Evolutionary conservation across 306 rosid genomes (phyloP).

Genomic region (Dicorynia guianensis): DNA sequence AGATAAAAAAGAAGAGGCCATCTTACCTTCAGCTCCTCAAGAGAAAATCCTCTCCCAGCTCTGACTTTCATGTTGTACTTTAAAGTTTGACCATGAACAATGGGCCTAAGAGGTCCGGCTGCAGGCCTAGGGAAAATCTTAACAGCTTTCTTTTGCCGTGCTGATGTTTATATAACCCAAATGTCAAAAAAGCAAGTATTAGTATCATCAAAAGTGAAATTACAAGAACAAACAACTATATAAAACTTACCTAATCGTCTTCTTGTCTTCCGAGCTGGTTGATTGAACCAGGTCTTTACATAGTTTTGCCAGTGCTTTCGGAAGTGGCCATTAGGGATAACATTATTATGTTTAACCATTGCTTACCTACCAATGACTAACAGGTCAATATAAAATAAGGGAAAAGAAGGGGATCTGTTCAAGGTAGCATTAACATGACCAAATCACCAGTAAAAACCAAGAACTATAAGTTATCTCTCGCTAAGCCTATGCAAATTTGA

Average conservation of each 20-base stretch:
- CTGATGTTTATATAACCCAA: slow-evolving; percentile 6
- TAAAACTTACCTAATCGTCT: slow-evolving; percentile 50
- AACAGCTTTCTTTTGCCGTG: slow-evolving; percentile 66
- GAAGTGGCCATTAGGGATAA: slow-evolving; percentile 63
- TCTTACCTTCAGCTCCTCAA: slow-evolving; percentile 64
- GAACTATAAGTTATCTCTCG: neutral
- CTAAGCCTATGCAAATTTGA: neutral
- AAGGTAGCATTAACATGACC: neutral
- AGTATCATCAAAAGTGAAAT: too few species aligned
- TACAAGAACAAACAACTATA: too few species aligned
- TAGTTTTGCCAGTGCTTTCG: slow-evolving; percentile 67
- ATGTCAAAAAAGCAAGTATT: too few species aligned
- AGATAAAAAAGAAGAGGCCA: neutral
- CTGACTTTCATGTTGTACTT: slow-evolving; percentile 70
- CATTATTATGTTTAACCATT: slow-evolving; percentile 69
- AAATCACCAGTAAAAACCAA: neutral
- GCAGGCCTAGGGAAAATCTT: slow-evolving; percentile 65
- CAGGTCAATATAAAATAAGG: neutral
- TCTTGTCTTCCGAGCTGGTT: slow-evolving; percentile 64
- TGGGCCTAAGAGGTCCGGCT: slow-evolving; percentile 62
- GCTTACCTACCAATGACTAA: slow-evolving; percentile 41
- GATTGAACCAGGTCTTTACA: slow-evolving; percentile 74
- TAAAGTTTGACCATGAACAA: slow-evolving; percentile 66
- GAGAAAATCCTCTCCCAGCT: slow-evolving; percentile 68
- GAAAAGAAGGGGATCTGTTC: neutral